Evolutionary conservation across 148 eudicot genomes (phyloP).

Genomic region (Cornus suecica): DNA sequence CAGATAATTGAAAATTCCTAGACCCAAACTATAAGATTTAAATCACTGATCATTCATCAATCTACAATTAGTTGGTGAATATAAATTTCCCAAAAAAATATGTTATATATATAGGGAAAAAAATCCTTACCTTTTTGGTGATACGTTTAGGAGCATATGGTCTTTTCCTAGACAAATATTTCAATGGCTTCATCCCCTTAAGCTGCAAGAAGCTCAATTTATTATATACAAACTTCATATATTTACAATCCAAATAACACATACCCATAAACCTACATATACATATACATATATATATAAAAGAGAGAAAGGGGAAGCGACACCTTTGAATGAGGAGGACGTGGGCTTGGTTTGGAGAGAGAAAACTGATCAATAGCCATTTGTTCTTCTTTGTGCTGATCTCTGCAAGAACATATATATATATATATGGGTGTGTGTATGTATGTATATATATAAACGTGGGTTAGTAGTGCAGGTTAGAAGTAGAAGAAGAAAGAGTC

Average conservation of each 20-base stretch:
- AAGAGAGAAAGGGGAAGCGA: not conserved
- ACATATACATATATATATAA: not conserved
- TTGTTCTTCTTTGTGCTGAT: not conserved
- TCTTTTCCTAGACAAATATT: slow-evolving; percentile 5
- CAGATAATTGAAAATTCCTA: too few relatives aligned
- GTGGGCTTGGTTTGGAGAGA: not conserved
- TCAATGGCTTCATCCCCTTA: slow-evolving; percentile 9
- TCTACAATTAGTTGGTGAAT: not conserved
- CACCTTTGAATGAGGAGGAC: slow-evolving; percentile 5
- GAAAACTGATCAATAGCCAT: slow-evolving; percentile 14
- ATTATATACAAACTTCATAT: too few relatives aligned
- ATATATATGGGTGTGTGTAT: too few relatives aligned
- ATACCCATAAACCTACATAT: too few relatives aligned
- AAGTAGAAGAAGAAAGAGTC: not conserved
- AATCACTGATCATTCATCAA: too few relatives aligned
- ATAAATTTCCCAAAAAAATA: not conserved
- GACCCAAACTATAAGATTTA: too few relatives aligned
- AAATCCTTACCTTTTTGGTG: slow-evolving; percentile 9
- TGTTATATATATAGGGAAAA: not conserved
- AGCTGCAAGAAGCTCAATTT: slow-evolving; percentile 8
- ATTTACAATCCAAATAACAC: too few relatives aligned
- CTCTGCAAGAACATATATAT: too few relatives aligned
- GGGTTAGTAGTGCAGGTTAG: not conserved
- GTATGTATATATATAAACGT: too few relatives aligned
- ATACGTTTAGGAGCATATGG: not conserved